Base-by-base conservation (phyloP, 169 alveolate species). In the Plasmodium adleri region DNA sequence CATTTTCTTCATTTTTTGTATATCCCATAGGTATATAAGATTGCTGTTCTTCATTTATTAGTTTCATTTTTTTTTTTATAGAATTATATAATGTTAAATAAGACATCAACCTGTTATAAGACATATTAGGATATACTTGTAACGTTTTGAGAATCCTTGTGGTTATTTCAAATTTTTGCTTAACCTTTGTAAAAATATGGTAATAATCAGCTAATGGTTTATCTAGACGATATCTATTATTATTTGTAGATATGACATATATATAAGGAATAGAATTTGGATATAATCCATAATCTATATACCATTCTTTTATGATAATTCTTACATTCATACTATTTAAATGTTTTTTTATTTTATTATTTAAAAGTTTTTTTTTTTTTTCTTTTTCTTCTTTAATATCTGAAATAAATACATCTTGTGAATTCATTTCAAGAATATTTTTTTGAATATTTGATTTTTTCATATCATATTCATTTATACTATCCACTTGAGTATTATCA, bases 251-350 rank as follows among this genome's bases (percentile, higher is more conserved):
- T 0, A 72, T 67, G 13, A 72, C 85, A 43, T 72, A 72, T n/a
- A 72, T 52, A 50, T 72, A 72, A 43, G 85, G 85, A 12, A 58
- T 20, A 58, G 22, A 50, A 28, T 62, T 72, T 24, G 85, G 56
- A 1, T 22, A 72, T 17, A 45, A 50, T 8, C 71, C 85, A 72
- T 72, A 72, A 52, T 72, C 85, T 24, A 72, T 72, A 43, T 72
- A 72, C 85, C 85, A 72, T 13, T 72, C 85, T 54, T 50, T 72
- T 20, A 72, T 72, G 7, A 72, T 62, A n/a, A 72, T 26, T 17
- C 85, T 26, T 43, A 58, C 85, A 4, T 72, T 72, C 7, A 72
- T 50, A 20, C 85, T 12, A 26, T 50, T 58, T n/a, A 72, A 15
- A 60, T 72, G 85, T 39, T 24, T 72, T 50, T 72, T 72, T 15